Evolutionary conservation across 176 grass and related monocot genomes (phyloP).

Genomic region (Lolium perenne): DNA sequence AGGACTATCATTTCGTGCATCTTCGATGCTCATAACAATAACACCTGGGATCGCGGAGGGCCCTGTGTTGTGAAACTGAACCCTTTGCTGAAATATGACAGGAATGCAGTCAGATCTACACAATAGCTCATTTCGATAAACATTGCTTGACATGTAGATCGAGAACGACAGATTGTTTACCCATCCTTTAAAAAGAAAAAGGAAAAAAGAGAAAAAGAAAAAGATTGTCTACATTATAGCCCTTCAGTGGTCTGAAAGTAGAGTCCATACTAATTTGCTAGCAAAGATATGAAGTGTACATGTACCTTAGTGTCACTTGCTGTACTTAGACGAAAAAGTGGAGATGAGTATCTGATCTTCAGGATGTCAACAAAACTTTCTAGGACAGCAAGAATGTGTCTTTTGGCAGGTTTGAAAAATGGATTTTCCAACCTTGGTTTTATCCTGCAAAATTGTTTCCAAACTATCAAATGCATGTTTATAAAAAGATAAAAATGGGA

Average conservation of each 20-base stretch:
- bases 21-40: conserved; percentile 85
- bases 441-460: conserved; percentile 59
- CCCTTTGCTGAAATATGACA: conserved; percentile 67
- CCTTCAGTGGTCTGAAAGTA: background rate
- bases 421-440: conserved; percentile 81
- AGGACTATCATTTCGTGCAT: conserved; percentile 53
- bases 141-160: background rate
- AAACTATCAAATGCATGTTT: conserved; percentile 24
- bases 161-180: background rate
- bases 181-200: background rate
- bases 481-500: background rate
- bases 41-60: conserved; percentile 63
- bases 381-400: conserved; percentile 67
- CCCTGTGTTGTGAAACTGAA: conserved; percentile 88
- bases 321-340: conserved; percentile 71
- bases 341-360: conserved; percentile 90
- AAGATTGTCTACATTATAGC: background rate
- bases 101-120: background rate
- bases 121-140: conserved; percentile 1
- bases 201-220: background rate
- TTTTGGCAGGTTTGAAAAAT: conserved; percentile 74
- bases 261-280: conserved; percentile 23
- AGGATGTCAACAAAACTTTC: conserved; percentile 65
- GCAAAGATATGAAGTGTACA: conserved; percentile 18
- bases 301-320: conserved; percentile 69